phyloP scores from a whole-genome alignment of 176 grass and related monocot species.

The Alopecurus myosuroides region DNA sequence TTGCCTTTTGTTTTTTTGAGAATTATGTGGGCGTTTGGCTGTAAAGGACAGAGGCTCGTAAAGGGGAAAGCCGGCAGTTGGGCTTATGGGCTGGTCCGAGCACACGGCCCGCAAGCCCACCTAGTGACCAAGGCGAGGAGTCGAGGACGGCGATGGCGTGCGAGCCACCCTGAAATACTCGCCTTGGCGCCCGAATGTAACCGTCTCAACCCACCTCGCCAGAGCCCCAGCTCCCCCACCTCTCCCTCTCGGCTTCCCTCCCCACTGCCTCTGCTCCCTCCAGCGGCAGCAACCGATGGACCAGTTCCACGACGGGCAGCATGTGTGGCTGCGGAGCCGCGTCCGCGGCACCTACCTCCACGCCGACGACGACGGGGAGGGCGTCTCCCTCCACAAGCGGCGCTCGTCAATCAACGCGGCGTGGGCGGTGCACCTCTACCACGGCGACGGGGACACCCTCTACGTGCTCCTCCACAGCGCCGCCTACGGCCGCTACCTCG shows the following conservation, averaged over 20 bases:
- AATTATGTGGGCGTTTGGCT: neutral
- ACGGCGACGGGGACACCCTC: neutral
- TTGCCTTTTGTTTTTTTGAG: no score
- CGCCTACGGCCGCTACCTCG: constrained; percentile 35
- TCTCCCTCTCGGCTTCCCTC: neutral
- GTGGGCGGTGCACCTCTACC: constrained; percentile 18
- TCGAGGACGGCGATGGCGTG: neutral
- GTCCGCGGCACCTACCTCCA: constrained; percentile 10
- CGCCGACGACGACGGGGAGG: neutral
- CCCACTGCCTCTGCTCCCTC: neutral
- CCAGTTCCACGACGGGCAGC: neutral
- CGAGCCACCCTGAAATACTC: neutral
- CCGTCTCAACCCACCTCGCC: neutral
- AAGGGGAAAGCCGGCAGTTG: neutral
- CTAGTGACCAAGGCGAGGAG: neutral
- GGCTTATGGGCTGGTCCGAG: neutral
- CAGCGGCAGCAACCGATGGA: constrained; percentile 8
- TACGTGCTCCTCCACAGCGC: constrained; percentile 16
- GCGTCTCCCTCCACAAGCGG: neutral
- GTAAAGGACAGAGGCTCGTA: neutral
- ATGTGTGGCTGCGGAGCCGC: constrained; percentile 22
- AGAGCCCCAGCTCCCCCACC: neutral
- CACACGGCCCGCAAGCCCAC: neutral
- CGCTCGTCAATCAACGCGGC: neutral
- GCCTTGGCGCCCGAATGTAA: neutral